These are phyloP conservation scores for Metschnikowia noctiluminum DNA, from an alignment of 805 yeast species.

Conservation along the genomic window DNA sequence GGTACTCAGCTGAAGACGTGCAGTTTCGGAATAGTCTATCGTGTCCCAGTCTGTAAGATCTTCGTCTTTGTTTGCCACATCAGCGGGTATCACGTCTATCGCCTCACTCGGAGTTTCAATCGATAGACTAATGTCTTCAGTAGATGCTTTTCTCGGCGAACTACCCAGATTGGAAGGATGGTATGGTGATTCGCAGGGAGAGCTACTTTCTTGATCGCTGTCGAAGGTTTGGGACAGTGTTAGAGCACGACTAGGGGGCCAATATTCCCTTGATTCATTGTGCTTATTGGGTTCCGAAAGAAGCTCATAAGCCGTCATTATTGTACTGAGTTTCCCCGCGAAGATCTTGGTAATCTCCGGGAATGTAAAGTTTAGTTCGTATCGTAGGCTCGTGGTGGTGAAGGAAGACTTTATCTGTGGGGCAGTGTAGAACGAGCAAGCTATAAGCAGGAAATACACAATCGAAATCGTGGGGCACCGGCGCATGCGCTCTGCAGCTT, in stretches of 20 bases:
- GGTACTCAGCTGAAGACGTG: constrained; percentile 7
- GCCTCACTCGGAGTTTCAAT: background rate
- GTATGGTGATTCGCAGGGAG: background rate
- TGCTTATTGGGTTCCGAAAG: background rate
- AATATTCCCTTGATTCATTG: background rate
- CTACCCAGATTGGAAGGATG: background rate
- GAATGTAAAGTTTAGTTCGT: no score
- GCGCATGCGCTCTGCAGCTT: background rate
- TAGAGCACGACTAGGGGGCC: background rate
- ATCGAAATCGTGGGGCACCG: constrained; percentile 1
- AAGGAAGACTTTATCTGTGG: background rate
- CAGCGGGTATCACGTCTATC: background rate
- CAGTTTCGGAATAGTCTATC: constrained; percentile 10
- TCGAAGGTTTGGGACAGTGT: constrained; percentile 3
- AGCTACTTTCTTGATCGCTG: background rate
- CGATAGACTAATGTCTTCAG: background rate
- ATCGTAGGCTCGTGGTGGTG: no score
- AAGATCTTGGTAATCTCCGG: no score
- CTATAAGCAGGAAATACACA: constrained; percentile 4
- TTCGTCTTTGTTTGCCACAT: constrained; percentile 6
- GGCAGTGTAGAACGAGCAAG: background rate
- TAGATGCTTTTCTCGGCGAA: background rate
- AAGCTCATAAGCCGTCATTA: constrained; percentile 3
- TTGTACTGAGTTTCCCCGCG: background rate
- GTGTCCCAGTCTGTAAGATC: constrained; percentile 17